Evolutionary conservation across 352 stramenopile species (phyloP).

Genomic region (Lagenidium giganteum): DNA sequence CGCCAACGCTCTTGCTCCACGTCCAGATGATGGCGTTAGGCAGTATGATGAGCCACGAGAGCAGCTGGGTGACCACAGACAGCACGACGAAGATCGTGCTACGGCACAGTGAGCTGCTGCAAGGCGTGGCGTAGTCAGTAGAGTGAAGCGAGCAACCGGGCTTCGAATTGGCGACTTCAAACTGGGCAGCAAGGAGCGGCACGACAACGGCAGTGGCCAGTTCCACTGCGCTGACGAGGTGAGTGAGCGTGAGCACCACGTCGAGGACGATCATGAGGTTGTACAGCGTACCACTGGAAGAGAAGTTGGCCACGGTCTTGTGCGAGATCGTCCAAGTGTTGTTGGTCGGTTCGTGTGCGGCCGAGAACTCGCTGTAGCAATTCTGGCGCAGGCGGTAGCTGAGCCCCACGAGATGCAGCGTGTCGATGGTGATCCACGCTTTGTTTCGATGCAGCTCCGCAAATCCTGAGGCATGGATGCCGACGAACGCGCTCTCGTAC

Average conservation of each 20-base stretch:
- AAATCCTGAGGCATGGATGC: conserved; percentile 26
- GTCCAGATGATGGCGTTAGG: conserved; percentile 8
- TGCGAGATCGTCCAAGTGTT: not conserved
- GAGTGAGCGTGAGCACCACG: conserved; percentile 21
- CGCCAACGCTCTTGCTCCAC: conserved; percentile 1
- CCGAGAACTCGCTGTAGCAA: conserved; percentile 18
- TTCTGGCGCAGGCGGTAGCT: conserved; percentile 43
- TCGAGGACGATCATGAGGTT: conserved; percentile 8
- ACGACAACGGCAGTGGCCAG: conserved; percentile 17
- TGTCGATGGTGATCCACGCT: conserved; percentile 35
- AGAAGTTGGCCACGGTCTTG: conserved; percentile 11
- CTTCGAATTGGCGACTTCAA: conserved; percentile 10
- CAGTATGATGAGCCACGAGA: conserved; percentile 15
- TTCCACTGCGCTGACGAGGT: conserved; percentile 26
- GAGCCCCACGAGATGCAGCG: conserved; percentile 29
- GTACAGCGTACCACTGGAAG: conserved; percentile 10
- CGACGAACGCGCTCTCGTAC: conserved; percentile 25
- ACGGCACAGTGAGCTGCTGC: conserved; percentile 7
- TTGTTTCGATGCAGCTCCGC: conserved; percentile 27
- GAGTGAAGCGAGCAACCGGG: not conserved
- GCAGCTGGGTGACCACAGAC: too few species aligned
- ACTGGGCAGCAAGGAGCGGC: conserved; percentile 8
- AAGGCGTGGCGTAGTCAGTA: conserved; percentile 19
- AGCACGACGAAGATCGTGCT: conserved; percentile 24
- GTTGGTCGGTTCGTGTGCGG: not conserved